phyloP scores from a whole-genome alignment of 495 filamentous ascomycete genomes.

The Penicillium bialowiezense region DNA sequence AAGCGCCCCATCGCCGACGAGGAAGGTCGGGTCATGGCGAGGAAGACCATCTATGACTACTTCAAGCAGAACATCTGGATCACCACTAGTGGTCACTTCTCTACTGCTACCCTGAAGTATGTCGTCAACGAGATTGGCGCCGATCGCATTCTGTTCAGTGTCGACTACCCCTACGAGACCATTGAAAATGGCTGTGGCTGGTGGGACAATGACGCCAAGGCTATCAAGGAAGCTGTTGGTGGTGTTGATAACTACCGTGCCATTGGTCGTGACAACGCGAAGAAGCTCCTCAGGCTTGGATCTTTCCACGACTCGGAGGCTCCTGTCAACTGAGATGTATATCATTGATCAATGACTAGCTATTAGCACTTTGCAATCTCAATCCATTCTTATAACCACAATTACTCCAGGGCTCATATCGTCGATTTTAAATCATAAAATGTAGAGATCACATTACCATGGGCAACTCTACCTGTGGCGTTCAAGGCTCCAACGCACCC shows the following conservation, averaged over 20 bases:
- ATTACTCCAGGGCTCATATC: no score
- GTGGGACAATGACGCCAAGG: slow-evolving; percentile 29
- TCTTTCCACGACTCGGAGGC: slow-evolving; percentile 17
- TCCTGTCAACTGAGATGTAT: slow-evolving; percentile 18
- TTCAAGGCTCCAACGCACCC: no score
- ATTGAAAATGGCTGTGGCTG: slow-evolving; percentile 40
- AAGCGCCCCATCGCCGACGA: slow-evolving; percentile 25
- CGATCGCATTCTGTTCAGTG: slow-evolving; percentile 24
- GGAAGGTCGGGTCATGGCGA: slow-evolving; percentile 17
- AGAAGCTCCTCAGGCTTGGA: slow-evolving; percentile 36
- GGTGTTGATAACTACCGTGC: slow-evolving; percentile 23
- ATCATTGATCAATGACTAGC: neutral
- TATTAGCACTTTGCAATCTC: neutral
- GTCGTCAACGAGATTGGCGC: slow-evolving; percentile 20
- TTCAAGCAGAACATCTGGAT: slow-evolving; percentile 54
- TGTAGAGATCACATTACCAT: no score
- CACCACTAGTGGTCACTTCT: slow-evolving; percentile 54
- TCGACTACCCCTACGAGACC: slow-evolving; percentile 33
- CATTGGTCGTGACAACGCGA: slow-evolving; percentile 42
- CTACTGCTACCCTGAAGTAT: slow-evolving; percentile 38
- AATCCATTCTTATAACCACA: no score
- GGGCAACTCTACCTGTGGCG: no score
- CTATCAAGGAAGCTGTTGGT: slow-evolving; percentile 16
- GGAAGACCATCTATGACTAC: slow-evolving; percentile 43
- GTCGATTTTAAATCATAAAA: no score